phyloP scores from a whole-genome alignment of 202 grass and related monocot species.

The Sporobolus alterniflorus region DNA sequence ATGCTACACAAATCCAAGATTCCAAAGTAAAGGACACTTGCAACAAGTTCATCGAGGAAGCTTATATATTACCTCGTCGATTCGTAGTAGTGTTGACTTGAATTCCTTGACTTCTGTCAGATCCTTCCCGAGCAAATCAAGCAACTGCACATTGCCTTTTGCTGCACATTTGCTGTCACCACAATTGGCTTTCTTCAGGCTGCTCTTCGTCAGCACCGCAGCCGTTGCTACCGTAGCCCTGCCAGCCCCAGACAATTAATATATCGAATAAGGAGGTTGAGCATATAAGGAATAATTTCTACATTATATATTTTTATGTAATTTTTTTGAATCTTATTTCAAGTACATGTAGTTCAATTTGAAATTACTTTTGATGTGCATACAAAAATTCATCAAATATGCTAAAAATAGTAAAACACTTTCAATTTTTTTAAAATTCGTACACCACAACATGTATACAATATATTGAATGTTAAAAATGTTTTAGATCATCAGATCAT shows the following conservation, averaged over 20 bases:
- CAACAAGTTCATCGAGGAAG: conserved; percentile 23
- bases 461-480: too few species aligned
- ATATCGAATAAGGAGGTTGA: conserved; percentile 19
- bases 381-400: too few species aligned
- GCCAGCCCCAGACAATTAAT: too few species aligned
- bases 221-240: not conserved
- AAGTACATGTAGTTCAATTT: too few species aligned
- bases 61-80: conserved; percentile 67
- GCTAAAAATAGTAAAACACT: too few species aligned
- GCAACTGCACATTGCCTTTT: conserved; percentile 86
- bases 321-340: too few species aligned
- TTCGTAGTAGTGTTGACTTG: too few species aligned
- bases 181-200: conserved; percentile 64
- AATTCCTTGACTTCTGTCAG: conserved; percentile 80
- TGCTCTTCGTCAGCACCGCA: conserved; percentile 52
- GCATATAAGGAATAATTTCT: not conserved
- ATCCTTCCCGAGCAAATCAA: conserved; percentile 90
- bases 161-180: conserved; percentile 24
- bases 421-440: too few species aligned
- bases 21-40: conserved; percentile 3
- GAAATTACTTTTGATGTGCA: too few species aligned
- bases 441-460: too few species aligned
- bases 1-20: not conserved
- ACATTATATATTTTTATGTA: too few species aligned
- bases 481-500: too few species aligned